A percentile compares a stretch with the other conserved stretches of the same genome.
Evolutionary conservation across 1,284 basidiomycete genomes (phyloP).

Genomic region (Pisolithus thermaeus): DNA sequence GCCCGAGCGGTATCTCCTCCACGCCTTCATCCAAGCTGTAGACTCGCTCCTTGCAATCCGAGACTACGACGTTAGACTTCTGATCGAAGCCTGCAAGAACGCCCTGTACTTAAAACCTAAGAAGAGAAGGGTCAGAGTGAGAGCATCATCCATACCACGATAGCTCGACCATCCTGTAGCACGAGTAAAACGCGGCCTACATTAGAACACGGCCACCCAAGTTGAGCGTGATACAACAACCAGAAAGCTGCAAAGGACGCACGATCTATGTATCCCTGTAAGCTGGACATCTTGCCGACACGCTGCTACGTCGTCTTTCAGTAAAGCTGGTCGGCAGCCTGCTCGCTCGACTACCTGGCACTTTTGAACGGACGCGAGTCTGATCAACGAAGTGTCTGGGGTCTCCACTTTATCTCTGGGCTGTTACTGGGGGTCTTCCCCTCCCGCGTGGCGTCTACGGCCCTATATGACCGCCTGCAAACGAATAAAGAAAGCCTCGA

Average conservation of each 20-base stretch:
- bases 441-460: no score
- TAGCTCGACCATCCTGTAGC: slow-evolving; percentile 87
- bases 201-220: not conserved
- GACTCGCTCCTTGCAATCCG: slow-evolving; percentile 86
- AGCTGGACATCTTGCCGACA: slow-evolving; percentile 57
- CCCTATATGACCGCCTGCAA: no score
- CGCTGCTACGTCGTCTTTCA: not conserved
- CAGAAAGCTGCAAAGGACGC: slow-evolving; percentile 21
- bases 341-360: not conserved
- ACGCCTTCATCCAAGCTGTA: slow-evolving; percentile 88
- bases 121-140: not conserved
- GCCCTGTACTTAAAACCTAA: slow-evolving; percentile 48
- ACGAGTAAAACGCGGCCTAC: slow-evolving; percentile 74
- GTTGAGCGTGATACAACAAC: slow-evolving; percentile 2
- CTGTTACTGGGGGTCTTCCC: not conserved
- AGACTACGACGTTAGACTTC: slow-evolving; percentile 89
- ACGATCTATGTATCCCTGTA: slow-evolving; percentile 85
- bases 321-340: not conserved
- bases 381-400: not conserved
- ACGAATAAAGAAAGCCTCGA: no score
- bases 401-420: not conserved
- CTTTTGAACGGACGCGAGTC: no score
- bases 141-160: slow-evolving; percentile 49
- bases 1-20: slow-evolving; percentile 91
- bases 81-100: slow-evolving; percentile 87